Evolutionary conservation across 202 grass and related monocot species (phyloP).

Genomic region (Setaria italica): DNA sequence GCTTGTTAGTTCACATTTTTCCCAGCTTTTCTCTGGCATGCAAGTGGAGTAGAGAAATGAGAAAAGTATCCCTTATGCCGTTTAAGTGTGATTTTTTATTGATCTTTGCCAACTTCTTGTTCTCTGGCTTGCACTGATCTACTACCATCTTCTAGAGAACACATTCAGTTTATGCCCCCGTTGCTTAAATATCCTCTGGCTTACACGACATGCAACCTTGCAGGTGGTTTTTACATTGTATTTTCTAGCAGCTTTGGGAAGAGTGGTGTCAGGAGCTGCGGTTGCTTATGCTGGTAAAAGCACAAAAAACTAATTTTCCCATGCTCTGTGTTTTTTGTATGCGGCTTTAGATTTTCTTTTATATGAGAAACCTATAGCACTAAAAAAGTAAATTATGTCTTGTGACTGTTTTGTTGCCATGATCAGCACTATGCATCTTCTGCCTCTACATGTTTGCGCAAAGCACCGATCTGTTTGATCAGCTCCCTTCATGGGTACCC

Average conservation of each 20-base stretch:
- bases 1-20: not conserved
- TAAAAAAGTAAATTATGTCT: no score
- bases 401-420: conserved; percentile 8
- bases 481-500: conserved; percentile 49
- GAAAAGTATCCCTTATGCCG: not conserved
- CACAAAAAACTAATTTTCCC: not conserved
- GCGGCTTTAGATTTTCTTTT: no score
- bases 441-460: conserved; percentile 82
- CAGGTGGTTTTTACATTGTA: conserved; percentile 84
- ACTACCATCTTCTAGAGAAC: not conserved
- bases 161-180: not conserved
- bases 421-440: conserved; percentile 70
- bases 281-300: conserved; percentile 91
- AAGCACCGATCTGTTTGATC: conserved; percentile 66
- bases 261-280: conserved; percentile 80
- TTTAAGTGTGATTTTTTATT: not conserved
- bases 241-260: conserved; percentile 78
- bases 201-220: conserved; percentile 36
- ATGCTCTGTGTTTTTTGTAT: not conserved
- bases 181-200: conserved; percentile 1
- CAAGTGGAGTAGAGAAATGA: not conserved
- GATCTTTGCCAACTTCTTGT: no score
- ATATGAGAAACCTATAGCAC: no score
- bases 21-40: not conserved
- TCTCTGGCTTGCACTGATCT: not conserved